Evolutionary conservation across 192 early-diverging fungal genomes (phyloP), one percentile per base, ranked within the genome.

Genomic region (Coemansia sp.): DNA sequence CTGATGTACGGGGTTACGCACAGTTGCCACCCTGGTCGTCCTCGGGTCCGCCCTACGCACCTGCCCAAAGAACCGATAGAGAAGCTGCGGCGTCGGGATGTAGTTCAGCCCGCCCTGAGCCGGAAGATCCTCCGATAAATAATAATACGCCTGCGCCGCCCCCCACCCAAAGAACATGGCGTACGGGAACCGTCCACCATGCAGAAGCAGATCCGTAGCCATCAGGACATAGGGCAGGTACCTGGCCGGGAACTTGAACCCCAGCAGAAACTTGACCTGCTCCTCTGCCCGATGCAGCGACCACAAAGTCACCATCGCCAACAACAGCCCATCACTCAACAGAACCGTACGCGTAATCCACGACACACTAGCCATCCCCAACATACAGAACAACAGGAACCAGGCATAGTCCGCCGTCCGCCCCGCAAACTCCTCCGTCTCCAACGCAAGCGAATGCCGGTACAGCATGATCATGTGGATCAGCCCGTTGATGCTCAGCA

Each of bases 351-450:
- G 5, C 2, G 69, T 66, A 20, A 73, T 30, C 47, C 54, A 68
- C 16, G 71, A 44, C 9, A 61, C 29, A 5, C 40, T 17, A 9
- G 38, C 22, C 46, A 57, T 60, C 1, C 22, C 11, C 8, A 41
- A 30, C 51, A 56, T 56, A 44, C 70, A 68, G 39, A 91, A 82
- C 18, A 85, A 18, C 16, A 89, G 29, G 28, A 89, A 91, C 59
- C 80, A 91, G 10, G 82, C 77, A 54, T 86, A 91, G 62, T 96
- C 92, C 3, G 86, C 89, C 18, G 80, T 76, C 16, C 85, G 63
- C 5, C 82, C 78, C 6, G 46, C 65, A 60, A 81, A 92, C 25
- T 80, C 67, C 13, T 74, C 58, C 7, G 47, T 66, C 62, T 96
- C 92, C 18, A 96, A 69, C 7, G 84, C 76, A 1, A 50, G 45